These are phyloP conservation scores for Trichosporon asahii DNA, from an alignment of 1,284 basidiomycete species.

Conservation along the genomic window DNA sequence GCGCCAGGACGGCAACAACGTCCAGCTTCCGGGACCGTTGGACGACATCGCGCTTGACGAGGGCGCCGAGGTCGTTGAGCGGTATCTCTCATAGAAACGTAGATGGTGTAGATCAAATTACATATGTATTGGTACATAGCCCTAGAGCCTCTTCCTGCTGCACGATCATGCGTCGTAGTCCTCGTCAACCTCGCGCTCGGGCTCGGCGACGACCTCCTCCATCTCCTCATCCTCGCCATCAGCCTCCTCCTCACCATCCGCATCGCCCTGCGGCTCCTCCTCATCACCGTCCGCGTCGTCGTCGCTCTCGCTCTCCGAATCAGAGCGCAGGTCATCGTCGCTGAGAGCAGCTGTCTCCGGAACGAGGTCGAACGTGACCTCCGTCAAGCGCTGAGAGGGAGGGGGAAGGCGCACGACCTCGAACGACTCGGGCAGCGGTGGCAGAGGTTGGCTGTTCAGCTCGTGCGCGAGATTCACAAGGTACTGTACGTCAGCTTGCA, in stretches of 20 bases:
- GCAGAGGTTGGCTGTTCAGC: conserved; percentile 83
- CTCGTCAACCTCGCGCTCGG: conserved; percentile 42
- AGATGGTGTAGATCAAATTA: conserved; percentile 5
- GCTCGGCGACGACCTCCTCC: conserved; percentile 37
- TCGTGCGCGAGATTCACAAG: conserved; percentile 82
- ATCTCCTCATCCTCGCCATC: conserved; percentile 44
- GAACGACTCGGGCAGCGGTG: conserved; percentile 90
- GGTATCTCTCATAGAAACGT: conserved; percentile 16
- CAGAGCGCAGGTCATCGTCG: conserved; percentile 30
- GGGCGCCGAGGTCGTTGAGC: conserved; percentile 18
- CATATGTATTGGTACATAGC: conserved; percentile 8
- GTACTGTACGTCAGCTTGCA: conserved; percentile 59
- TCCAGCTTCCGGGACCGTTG: conserved; percentile 29
- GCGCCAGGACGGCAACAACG: conserved; percentile 20
- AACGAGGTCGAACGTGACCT: conserved; percentile 88
- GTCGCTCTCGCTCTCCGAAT: conserved; percentile 29
- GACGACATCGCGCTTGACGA: conserved; percentile 25
- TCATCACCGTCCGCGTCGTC: conserved; percentile 24
- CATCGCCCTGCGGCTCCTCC: conserved; percentile 19
- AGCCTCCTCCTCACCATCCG: conserved; percentile 28
- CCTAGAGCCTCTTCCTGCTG: not conserved
- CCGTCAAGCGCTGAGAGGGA: conserved; percentile 73
- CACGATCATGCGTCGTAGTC: conserved; percentile 41
- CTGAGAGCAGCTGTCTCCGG: conserved; percentile 67
- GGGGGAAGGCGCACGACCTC: conserved; percentile 77